Percentiles rank a stretch among this genome's conserved stretches.
phyloP scores from a whole-genome alignment of 1,284 basidiomycete genomes.

The Cystodermella granulosa region DNA sequence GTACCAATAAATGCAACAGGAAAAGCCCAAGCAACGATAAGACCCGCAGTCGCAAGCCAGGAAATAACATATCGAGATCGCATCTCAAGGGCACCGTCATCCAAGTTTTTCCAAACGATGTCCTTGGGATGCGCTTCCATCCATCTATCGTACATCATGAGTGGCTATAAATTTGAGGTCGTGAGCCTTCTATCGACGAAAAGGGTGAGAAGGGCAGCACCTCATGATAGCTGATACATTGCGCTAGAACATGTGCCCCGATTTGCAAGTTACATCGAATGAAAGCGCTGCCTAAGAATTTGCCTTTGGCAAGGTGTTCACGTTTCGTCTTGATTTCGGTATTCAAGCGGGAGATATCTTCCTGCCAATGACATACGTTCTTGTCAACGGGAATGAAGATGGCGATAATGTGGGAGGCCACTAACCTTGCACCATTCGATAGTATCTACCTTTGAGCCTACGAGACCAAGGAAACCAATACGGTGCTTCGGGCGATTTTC shows the following conservation, averaged over 20 bases:
- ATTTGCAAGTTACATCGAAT: constrained; percentile 78
- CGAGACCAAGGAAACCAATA: constrained; percentile 52
- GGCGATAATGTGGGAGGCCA: background rate
- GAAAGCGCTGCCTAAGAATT: constrained; percentile 65
- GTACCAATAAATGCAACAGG: constrained; percentile 54
- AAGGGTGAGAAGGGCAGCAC: constrained; percentile 33
- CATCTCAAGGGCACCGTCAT: constrained; percentile 49
- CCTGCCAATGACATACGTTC: too few relatives aligned
- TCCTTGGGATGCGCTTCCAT: constrained; percentile 68
- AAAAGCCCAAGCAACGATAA: constrained; percentile 66
- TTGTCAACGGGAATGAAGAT: constrained; percentile 2
- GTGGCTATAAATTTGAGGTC: constrained; percentile 31
- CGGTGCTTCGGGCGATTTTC: constrained; percentile 57
- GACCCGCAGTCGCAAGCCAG: constrained; percentile 47
- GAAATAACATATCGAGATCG: constrained; percentile 43
- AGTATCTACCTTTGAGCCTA: constrained; percentile 69
- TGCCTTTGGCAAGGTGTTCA: constrained; percentile 46
- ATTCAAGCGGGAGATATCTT: constrained; percentile 52
- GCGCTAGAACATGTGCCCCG: constrained; percentile 67
- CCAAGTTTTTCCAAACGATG: constrained; percentile 59
- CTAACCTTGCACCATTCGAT: constrained; percentile 63
- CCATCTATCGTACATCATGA: constrained; percentile 59
- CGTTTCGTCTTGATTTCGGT: constrained; percentile 43
- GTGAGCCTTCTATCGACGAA: background rate
- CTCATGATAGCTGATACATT: constrained; percentile 56